These are phyloP conservation scores for Peronosclerospora sorghi DNA, from an alignment of 352 stramenopile species.

Conservation along the genomic window DNA sequence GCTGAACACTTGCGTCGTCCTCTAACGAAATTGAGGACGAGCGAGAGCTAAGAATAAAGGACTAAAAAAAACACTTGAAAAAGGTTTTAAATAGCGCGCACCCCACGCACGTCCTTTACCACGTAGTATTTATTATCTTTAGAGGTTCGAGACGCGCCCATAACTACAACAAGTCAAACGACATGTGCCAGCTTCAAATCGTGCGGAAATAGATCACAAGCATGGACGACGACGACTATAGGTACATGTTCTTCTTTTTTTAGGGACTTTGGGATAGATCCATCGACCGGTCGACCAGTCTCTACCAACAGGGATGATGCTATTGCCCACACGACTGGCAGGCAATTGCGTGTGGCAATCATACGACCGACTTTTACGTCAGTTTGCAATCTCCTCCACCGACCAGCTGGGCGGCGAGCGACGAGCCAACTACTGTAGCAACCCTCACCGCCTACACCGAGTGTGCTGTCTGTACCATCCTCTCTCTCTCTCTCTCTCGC, in stretches of 20 bases:
- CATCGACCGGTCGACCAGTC: too few relatives aligned
- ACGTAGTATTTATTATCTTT: too few relatives aligned
- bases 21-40: slow-evolving; percentile 11
- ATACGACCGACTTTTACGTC: slow-evolving; percentile 25
- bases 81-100: not conserved
- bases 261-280: too few relatives aligned
- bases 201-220: too few relatives aligned
- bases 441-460: not conserved
- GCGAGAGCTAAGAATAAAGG: slow-evolving; percentile 10
- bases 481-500: not conserved
- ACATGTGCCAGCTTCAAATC: too few relatives aligned
- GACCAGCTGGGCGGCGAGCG: slow-evolving; percentile 15
- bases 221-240: too few relatives aligned
- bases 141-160: too few relatives aligned
- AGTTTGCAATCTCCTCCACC: slow-evolving; percentile 48
- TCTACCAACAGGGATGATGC: slow-evolving; percentile 22
- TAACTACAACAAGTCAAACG: too few relatives aligned
- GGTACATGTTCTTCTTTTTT: not conserved
- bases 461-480: not conserved
- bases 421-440: slow-evolving; percentile 22
- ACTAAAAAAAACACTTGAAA: slow-evolving; percentile 5
- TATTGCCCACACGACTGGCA: too few relatives aligned
- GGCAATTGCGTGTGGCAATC: slow-evolving; percentile 32
- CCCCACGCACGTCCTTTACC: too few relatives aligned
- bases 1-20: not conserved